These are phyloP conservation scores for Platanthera zijinensis DNA, from an alignment of 106 monocot species.

Conservation along the genomic window DNA sequence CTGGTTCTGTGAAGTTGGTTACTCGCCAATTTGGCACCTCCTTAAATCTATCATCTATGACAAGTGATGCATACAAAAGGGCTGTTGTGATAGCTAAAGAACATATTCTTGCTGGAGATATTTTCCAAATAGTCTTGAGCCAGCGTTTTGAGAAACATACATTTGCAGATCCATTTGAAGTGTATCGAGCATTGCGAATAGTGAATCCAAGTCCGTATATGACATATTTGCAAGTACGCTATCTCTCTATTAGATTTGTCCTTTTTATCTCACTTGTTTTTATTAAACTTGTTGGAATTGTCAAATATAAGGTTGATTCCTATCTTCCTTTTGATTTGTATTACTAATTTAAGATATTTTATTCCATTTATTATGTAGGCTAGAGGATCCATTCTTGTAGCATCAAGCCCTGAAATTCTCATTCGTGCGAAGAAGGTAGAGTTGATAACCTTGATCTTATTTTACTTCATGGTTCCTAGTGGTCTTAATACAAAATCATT, in stretches of 20 bases:
- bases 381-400: slow-evolving; percentile 86
- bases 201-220: slow-evolving; percentile 99
- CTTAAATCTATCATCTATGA: slow-evolving; percentile 68
- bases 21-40: slow-evolving; percentile 50
- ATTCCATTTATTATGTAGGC: slow-evolving; percentile 31
- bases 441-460: neutral
- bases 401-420: slow-evolving; percentile 95
- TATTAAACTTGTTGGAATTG: neutral
- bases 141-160: slow-evolving; percentile 92
- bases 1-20: slow-evolving; percentile 62
- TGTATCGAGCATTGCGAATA: slow-evolving; percentile 83
- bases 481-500: neutral
- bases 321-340: neutral
- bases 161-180: slow-evolving; percentile 93
- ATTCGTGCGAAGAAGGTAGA: slow-evolving; percentile 67
- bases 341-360: neutral
- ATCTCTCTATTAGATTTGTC: neutral
- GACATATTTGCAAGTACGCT: slow-evolving; percentile 74
- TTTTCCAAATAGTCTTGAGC: slow-evolving; percentile 96
- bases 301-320: neutral
- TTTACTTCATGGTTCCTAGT: neutral
- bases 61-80: slow-evolving; percentile 69
- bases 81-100: slow-evolving; percentile 85
- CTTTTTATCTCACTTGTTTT: neutral
- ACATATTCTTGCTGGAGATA: slow-evolving; percentile 91